Percentiles rank a stretch among this genome's conserved stretches.
Conservation (phyloP, 2,329 filamentous ascomycete genomes). For the Leptographium procerum region DNA sequence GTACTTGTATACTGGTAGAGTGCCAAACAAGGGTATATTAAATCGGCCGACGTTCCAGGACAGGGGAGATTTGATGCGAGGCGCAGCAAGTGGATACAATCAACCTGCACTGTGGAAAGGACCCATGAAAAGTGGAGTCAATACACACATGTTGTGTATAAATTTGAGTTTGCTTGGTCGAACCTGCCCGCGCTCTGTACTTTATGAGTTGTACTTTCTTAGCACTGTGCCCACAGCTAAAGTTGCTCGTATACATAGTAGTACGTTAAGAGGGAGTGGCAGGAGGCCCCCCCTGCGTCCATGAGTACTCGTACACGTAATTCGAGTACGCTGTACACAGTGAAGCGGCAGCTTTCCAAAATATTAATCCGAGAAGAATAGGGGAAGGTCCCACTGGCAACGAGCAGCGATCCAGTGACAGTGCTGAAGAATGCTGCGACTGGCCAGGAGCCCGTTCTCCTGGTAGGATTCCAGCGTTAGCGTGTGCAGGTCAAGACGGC, state of each 20-base stretch:
- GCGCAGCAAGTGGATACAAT: constrained; percentile 8
- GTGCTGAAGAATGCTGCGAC: not conserved
- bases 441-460: not conserved
- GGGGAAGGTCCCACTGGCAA: not conserved
- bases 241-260: not conserved
- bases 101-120: not conserved
- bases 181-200: not conserved
- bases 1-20: too few relatives aligned
- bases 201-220: too few relatives aligned
- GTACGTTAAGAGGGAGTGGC: not conserved
- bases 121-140: not conserved
- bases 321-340: not conserved
- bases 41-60: not conserved
- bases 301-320: too few relatives aligned
- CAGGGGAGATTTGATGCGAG: constrained; percentile 14
- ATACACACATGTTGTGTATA: not conserved
- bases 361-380: not conserved
- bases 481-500: not conserved
- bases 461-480: too few relatives aligned
- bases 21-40: constrained; percentile 1
- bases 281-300: not conserved
- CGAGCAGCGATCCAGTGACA: not conserved
- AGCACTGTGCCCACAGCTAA: not conserved
- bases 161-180: not conserved
- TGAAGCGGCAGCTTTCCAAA: not conserved